Percentiles rank a stretch among this genome's conserved stretches.
Evolutionary conservation across 352 stramenopile genomes (phyloP).

Genomic region (Phytophthora cajani): DNA sequence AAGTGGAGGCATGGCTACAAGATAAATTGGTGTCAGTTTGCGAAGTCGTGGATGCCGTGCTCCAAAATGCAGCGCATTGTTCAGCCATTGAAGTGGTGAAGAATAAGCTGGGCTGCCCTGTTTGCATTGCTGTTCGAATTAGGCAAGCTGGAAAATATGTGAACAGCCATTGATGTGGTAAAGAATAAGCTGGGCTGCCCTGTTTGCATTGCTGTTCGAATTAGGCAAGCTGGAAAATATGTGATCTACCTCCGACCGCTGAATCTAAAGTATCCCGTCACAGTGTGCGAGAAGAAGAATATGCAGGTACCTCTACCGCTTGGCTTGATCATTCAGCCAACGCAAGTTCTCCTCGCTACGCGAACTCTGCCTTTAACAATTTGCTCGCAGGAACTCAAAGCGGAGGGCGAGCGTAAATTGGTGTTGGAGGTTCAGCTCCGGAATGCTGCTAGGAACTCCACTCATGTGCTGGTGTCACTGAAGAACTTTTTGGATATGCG

Average conservation of each 20-base stretch:
- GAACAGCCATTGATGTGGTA: slow-evolving; percentile 17
- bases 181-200: slow-evolving; percentile 27
- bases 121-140: slow-evolving; percentile 37
- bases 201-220: slow-evolving; percentile 32
- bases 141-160: slow-evolving; percentile 37
- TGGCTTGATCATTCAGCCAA: slow-evolving; percentile 31
- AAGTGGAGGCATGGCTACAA: slow-evolving; percentile 41
- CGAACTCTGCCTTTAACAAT: slow-evolving; percentile 37
- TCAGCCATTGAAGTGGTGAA: slow-evolving; percentile 26
- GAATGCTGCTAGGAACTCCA: slow-evolving; percentile 34
- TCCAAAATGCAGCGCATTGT: slow-evolving; percentile 29
- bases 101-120: slow-evolving; percentile 21
- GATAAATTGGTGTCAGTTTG: slow-evolving; percentile 35
- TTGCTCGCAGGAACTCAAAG: slow-evolving; percentile 34
- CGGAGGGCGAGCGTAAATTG: slow-evolving; percentile 9
- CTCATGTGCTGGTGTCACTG: slow-evolving; percentile 35
- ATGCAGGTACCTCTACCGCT: slow-evolving; percentile 5
- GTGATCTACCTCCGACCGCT: slow-evolving; percentile 45
- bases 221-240: slow-evolving; percentile 38
- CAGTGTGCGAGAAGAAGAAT: slow-evolving; percentile 35
- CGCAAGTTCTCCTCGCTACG: slow-evolving; percentile 23
- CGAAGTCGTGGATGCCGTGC: slow-evolving; percentile 35
- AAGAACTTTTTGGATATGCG: slow-evolving; percentile 45
- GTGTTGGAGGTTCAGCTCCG: slow-evolving; percentile 34
- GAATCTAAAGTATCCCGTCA: slow-evolving; percentile 43